Evolutionary conservation across 768 basidiomycete genomes (phyloP), one percentile per base, ranked within the genome.

Genomic region (Mycena kentingensis): DNA sequence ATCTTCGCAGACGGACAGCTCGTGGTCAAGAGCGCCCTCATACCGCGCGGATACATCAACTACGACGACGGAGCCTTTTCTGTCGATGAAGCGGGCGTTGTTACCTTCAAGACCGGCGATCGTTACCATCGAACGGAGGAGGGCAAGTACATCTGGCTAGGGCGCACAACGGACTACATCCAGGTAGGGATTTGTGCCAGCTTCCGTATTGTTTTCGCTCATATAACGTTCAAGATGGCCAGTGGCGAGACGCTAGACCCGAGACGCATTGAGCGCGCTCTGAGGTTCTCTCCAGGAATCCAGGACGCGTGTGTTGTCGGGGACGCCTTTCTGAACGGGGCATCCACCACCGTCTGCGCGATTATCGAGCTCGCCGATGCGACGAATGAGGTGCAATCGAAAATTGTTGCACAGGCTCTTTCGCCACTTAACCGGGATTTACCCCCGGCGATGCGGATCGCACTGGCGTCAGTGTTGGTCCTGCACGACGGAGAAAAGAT

Each of bases 211-310:
- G 25, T 19, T 18, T 26, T 11, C 19, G 15, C 19, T 29, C 19
- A 27, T 53, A 15, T 2, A n/a, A 15, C 31, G 36, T 16, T 38
- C 25, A 19, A 55, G 54, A 55, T 55, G 54, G 16, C 36, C 5
- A 51, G 44, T 39, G 58, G 58, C 37, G 58, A 60, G 50, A 35
- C 28, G 3, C 27, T 60, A 13, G 58, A 60, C 28, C 58, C 58
- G 13, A 50, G 58, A 13, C 49, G 39, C 7, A 6, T 60, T 25
- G 46, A 60, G 39, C 19, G 34, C 1, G 13, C 54, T 4, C 51
- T 60, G 3, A 28, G 51, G 12, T 37, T 49, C 25, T 43, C 12
- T 16, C 25, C 39, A 10, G 27, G 55, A 21, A 50, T 60, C 21
- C 15, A 19, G 10, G 36, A 54, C 18, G 49, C 58, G 10, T 55